phyloP scores from a whole-genome alignment of 176 grass and related monocot species.

The Juncus effusus region DNA sequence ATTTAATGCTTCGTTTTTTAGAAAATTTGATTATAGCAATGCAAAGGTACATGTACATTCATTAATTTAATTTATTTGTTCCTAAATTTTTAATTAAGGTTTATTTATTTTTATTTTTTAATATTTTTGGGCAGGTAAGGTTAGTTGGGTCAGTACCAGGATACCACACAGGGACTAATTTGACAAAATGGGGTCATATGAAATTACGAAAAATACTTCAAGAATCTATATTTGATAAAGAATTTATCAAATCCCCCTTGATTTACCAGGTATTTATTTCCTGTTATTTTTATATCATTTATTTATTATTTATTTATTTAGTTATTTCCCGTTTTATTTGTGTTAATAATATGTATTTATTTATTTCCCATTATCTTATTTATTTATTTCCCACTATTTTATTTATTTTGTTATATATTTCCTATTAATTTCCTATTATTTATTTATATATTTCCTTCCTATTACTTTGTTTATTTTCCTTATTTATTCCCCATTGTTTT shows the following conservation, averaged over 20 bases:
- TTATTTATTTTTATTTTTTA: neutral
- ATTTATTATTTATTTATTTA: too few species aligned
- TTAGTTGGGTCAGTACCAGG: constrained; percentile 86
- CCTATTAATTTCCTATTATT: too few species aligned
- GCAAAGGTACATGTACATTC: constrained; percentile 59
- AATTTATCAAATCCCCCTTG: constrained; percentile 80
- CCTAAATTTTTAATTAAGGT: neutral
- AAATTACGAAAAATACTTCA: constrained; percentile 81
- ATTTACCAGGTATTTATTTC: constrained; percentile 62
- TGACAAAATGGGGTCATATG: constrained; percentile 92
- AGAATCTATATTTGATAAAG: constrained; percentile 59
- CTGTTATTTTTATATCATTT: too few species aligned
- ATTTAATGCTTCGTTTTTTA: constrained; percentile 80
- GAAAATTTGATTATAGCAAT: constrained; percentile 91
- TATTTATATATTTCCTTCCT: too few species aligned
- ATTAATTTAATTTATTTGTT: constrained; percentile 25
- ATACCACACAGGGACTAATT: constrained; percentile 69
- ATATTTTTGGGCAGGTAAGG: constrained; percentile 54
- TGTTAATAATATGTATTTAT: too few species aligned
- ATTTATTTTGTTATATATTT: too few species aligned
- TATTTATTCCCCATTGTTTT: too few species aligned
- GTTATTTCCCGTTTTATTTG: too few species aligned
- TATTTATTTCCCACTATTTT: constrained; percentile 37
- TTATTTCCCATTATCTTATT: too few species aligned
- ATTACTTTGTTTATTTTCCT: too few species aligned